These are phyloP conservation scores for Fagopyrum homotropicum DNA, from an alignment of 148 eudicot species.

Conservation along the genomic window DNA sequence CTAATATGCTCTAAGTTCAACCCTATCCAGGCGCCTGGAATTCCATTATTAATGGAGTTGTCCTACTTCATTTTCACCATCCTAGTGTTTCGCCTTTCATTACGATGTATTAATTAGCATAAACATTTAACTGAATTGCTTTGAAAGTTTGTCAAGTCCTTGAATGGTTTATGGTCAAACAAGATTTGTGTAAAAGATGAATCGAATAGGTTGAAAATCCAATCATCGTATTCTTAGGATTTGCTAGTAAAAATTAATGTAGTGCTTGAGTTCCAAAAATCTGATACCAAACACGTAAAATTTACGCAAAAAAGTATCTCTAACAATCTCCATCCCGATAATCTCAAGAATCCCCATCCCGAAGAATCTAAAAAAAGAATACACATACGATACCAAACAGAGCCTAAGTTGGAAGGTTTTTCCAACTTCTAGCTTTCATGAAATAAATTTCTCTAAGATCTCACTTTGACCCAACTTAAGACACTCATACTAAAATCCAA, in stretches of 20 bases:
- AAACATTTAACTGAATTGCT: not conserved
- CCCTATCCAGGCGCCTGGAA: slow-evolving; percentile 59
- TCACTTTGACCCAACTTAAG: no score
- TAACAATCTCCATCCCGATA: no score
- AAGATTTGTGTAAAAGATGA: not conserved
- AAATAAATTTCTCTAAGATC: no score
- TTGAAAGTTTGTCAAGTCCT: not conserved
- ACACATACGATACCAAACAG: no score
- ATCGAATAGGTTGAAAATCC: not conserved
- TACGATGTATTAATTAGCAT: not conserved
- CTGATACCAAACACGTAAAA: not conserved
- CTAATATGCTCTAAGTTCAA: slow-evolving; percentile 52
- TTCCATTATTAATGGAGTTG: slow-evolving; percentile 20
- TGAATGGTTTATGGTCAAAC: not conserved
- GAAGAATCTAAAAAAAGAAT: no score
- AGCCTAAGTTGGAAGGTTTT: no score
- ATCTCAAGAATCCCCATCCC: no score
- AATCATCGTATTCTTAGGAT: not conserved
- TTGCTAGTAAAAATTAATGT: not conserved
- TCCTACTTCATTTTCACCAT: not conserved
- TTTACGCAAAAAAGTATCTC: no score
- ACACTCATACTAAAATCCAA: no score
- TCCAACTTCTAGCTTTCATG: no score
- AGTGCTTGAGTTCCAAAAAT: not conserved
- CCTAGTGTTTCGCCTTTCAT: slow-evolving; percentile 5